These are phyloP conservation scores for Apocynum venetum DNA, from an alignment of 257 asterid genomes.

Conservation along the genomic window DNA sequence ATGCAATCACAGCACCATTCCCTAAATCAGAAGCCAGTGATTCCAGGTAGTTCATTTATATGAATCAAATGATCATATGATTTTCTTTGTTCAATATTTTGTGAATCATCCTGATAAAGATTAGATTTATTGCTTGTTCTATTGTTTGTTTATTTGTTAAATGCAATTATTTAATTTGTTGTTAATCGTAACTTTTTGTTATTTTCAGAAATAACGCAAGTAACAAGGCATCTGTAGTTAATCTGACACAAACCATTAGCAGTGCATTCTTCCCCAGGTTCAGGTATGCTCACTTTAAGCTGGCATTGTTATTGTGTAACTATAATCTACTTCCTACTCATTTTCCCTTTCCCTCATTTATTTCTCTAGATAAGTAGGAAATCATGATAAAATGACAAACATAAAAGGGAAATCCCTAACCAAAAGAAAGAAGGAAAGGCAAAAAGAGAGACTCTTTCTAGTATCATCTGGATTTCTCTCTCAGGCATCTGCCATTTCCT, in stretches of 20 bases:
- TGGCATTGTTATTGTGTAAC: not conserved
- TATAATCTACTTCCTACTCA: not conserved
- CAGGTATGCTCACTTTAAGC: slow-evolving; percentile 44
- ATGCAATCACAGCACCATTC: slow-evolving; percentile 59
- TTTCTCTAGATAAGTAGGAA: not conserved
- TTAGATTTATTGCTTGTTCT: not conserved
- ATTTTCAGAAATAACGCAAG: slow-evolving; percentile 40
- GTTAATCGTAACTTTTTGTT: not conserved
- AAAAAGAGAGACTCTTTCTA: not conserved
- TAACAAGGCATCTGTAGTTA: slow-evolving; percentile 31
- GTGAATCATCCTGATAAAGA: not conserved
- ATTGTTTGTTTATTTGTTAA: not conserved
- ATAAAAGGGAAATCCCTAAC: not conserved
- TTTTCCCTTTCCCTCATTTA: not conserved
- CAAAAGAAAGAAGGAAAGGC: not conserved
- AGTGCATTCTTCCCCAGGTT: slow-evolving; percentile 84
- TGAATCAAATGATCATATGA: slow-evolving; percentile 7
- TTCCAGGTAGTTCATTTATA: slow-evolving; percentile 30
- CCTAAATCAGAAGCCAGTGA: slow-evolving; percentile 35
- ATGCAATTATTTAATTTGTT: not conserved
- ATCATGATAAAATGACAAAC: not conserved
- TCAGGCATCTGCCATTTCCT: not conserved
- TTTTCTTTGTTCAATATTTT: not conserved
- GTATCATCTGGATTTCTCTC: not conserved
- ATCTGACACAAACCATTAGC: slow-evolving; percentile 58